Evolutionary conservation across 805 yeast species (phyloP).

Genomic region (Millerago galiae): DNA sequence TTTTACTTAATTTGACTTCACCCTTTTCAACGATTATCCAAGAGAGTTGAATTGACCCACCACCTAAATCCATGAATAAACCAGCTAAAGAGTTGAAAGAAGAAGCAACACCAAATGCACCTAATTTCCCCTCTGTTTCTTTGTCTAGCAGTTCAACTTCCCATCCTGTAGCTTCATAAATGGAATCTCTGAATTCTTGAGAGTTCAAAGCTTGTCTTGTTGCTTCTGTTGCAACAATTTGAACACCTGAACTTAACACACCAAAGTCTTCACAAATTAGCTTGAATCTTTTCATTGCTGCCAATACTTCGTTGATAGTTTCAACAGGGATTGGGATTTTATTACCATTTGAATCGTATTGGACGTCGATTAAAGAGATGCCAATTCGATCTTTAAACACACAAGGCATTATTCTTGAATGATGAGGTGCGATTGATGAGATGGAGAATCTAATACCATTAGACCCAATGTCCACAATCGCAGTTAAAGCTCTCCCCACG

Average conservation of each 20-base stretch:
- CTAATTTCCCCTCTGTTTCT: slow-evolving; percentile 60
- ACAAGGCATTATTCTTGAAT: slow-evolving; percentile 73
- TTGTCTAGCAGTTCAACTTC: slow-evolving; percentile 51
- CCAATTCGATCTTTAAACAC: slow-evolving; percentile 70
- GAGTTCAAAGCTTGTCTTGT: slow-evolving; percentile 65
- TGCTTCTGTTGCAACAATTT: slow-evolving; percentile 71
- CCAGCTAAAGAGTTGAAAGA: slow-evolving; percentile 64
- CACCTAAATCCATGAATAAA: slow-evolving; percentile 67
- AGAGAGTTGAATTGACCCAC: slow-evolving; percentile 61
- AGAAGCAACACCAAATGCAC: slow-evolving; percentile 70
- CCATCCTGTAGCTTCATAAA: slow-evolving; percentile 60
- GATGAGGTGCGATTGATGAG: slow-evolving; percentile 60
- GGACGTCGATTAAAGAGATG: slow-evolving; percentile 61
- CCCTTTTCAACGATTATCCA: slow-evolving; percentile 61
- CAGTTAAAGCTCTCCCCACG: slow-evolving; percentile 52
- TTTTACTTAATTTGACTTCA: slow-evolving; percentile 44
- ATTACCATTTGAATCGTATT: slow-evolving; percentile 33
- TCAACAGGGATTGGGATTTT: slow-evolving; percentile 52
- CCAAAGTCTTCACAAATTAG: slow-evolving; percentile 71
- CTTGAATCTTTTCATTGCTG: slow-evolving; percentile 61
- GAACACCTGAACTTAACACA: slow-evolving; percentile 52
- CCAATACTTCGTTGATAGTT: slow-evolving; percentile 51
- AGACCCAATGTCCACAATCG: slow-evolving; percentile 73
- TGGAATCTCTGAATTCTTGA: slow-evolving; percentile 48
- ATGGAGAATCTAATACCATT: slow-evolving; percentile 70